These are phyloP conservation scores for Fusarium sp. DNA, from an alignment of 2,329 filamentous ascomycete species.

Conservation along the genomic window DNA sequence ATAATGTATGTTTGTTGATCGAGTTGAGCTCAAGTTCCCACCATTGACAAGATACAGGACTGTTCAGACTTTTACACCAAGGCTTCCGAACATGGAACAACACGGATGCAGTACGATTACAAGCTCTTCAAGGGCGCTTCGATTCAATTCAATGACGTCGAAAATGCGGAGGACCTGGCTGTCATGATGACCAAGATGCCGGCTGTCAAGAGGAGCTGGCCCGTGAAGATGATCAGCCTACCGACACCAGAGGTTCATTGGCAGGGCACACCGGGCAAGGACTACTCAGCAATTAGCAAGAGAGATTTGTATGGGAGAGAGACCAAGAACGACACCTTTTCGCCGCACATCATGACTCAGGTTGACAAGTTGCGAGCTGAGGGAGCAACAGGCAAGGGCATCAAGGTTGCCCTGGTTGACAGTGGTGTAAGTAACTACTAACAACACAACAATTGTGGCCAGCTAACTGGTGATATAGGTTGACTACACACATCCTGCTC, in stretches of 20 bases:
- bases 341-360: constrained; percentile 67
- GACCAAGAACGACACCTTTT: constrained; percentile 51
- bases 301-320: constrained; percentile 26
- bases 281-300: constrained; percentile 32
- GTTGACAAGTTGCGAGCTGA: constrained; percentile 62
- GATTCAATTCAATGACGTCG: constrained; percentile 60
- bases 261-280: constrained; percentile 50
- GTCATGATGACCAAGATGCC: constrained; percentile 54
- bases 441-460: rapidly evolving
- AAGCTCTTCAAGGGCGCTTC: constrained; percentile 66
- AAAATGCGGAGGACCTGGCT: constrained; percentile 56
- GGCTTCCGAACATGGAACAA: constrained; percentile 49
- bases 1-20: constrained; percentile 52
- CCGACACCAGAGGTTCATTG: constrained; percentile 55
- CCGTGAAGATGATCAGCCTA: constrained; percentile 56
- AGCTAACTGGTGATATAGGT: constrained; percentile 49
- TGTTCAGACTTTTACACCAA: constrained; percentile 29
- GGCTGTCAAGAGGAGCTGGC: constrained; percentile 61
- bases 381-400: constrained; percentile 60
- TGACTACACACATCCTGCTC: constrained; percentile 71
- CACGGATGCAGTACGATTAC: constrained; percentile 60
- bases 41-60: constrained; percentile 15
- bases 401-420: constrained; percentile 65
- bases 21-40: not conserved
- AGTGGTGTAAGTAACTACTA: constrained; percentile 57